Evolutionary conservation across 139 green algal genomes (phyloP), one percentile per base, ranked within the genome.

Genomic region (Edaphochlamys debaryana): DNA sequence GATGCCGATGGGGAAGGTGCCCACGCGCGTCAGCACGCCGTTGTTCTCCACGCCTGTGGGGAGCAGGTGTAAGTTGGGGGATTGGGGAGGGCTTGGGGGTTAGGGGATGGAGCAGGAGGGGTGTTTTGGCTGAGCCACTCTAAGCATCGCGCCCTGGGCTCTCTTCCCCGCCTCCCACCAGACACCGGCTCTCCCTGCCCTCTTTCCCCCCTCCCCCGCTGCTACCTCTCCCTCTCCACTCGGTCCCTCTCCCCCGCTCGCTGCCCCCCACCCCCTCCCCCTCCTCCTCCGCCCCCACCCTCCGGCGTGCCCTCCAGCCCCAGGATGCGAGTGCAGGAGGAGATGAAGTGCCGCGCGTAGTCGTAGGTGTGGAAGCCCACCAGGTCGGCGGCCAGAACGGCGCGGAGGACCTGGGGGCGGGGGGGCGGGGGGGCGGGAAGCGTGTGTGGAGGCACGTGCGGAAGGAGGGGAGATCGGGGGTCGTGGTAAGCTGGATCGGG

Each of bases 1-100:
- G 75, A 99, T 99, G 79, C 97, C 97, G 69, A 99, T 99, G 77
- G 96, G 96, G 73, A 98, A 98, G 22, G 95, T 95, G 7, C 93
- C 93, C 48, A 98, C 94, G 52, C 95, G 88, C 1, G 93, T 97
- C 37, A 97, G 87, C 37, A 79, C 89, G 66, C 97, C 97, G 69
- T 97, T 96, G 88, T 99, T 94, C 87, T 99, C 97, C 42, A 99
- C 97, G 22, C 97, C 97, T 79, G 97, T 88, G 36, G 22, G 48
- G 11, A 15, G 48, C n/a, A n/a, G n/a, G n/a, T n/a, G n/a, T n/a
- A n/a, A n/a, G n/a, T n/a, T n/a, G n/a, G n/a, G n/a, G 63, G 58
- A 36, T 30, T 11, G 58, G 58, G 58, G n/a, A n/a, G n/a, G n/a
- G n/a, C n/a, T n/a, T n/a, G n/a, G n/a, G n/a, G n/a, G n/a, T n/a